phyloP scores from a whole-genome alignment of 257 asterid genomes.

The Oldenlandia corymbosa region DNA sequence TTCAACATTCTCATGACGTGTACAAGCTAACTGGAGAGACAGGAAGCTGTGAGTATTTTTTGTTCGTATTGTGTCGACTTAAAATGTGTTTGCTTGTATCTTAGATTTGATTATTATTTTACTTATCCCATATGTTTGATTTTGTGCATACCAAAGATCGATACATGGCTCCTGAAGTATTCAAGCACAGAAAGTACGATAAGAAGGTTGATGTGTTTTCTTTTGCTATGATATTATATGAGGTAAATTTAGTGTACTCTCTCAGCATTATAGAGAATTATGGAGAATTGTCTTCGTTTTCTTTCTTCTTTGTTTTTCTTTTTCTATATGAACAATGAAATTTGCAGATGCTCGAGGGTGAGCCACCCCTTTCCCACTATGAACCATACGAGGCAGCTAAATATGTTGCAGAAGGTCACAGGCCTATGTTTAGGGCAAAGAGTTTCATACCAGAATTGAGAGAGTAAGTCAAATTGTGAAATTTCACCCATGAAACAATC shows the following conservation, averaged over 20 bases:
- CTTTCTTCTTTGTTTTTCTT: too few species aligned
- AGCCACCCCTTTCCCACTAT: conserved; percentile 69
- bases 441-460: conserved; percentile 56
- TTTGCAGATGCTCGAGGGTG: conserved; percentile 98
- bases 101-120: background rate
- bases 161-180: conserved; percentile 99
- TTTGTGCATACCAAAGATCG: conserved; percentile 51
- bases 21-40: conserved; percentile 99
- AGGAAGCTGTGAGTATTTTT: conserved; percentile 83
- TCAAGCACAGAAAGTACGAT: conserved; percentile 93
- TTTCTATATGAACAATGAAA: conserved; percentile 1
- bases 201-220: conserved; percentile 97
- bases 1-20: conserved; percentile 87
- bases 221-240: conserved; percentile 90
- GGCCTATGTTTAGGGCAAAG: conserved; percentile 71
- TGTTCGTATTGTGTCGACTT: background rate
- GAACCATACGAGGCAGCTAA: conserved; percentile 96
- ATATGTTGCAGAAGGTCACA: conserved; percentile 83
- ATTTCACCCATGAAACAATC: background rate
- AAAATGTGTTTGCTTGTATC: background rate
- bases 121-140: background rate
- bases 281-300: background rate
- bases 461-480: conserved; percentile 56
- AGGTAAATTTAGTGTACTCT: conserved; percentile 45
- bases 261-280: background rate